Conservation (phyloP, 495 filamentous ascomycete species). For the Poronia punctata region DNA sequence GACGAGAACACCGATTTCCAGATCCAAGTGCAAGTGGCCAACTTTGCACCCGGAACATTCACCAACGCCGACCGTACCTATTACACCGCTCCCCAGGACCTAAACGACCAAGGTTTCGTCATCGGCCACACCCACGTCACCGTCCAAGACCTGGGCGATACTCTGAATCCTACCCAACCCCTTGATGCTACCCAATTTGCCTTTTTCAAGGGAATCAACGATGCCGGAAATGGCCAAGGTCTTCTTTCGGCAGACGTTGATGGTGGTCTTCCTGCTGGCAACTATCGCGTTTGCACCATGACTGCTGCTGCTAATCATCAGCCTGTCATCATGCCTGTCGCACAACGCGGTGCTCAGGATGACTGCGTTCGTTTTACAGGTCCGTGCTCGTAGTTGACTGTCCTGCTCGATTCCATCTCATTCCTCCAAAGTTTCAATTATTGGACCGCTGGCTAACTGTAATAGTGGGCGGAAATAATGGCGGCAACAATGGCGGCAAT, state of each 20-base stretch:
- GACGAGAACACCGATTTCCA: conserved; percentile 46
- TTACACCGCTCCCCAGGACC: conserved; percentile 60
- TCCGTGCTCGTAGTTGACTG: conserved; percentile 7
- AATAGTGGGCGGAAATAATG: conserved; percentile 23
- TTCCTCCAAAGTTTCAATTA: not conserved
- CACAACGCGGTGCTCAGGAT: conserved; percentile 66
- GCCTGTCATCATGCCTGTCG: conserved; percentile 70
- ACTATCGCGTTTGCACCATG: conserved; percentile 71
- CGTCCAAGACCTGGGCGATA: conserved; percentile 52
- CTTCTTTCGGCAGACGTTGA: conserved; percentile 46
- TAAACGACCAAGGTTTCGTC: conserved; percentile 47
- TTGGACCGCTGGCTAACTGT: conserved; percentile 9
- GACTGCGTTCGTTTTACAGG: conserved; percentile 62
- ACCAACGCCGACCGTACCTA: conserved; percentile 59
- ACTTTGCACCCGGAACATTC: conserved; percentile 59
- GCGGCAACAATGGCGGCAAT: conserved; percentile 9
- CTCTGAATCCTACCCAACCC: conserved; percentile 42
- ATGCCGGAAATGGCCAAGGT: conserved; percentile 59
- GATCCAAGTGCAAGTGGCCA: conserved; percentile 51
- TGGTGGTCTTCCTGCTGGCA: conserved; percentile 58
- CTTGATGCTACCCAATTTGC: conserved; percentile 53
- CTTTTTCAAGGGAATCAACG: conserved; percentile 77
- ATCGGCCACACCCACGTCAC: conserved; percentile 70
- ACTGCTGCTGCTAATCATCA: conserved; percentile 64
- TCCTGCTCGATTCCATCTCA: conserved; percentile 11